Percentiles rank a stretch among this genome's conserved stretches.
Conservation (phyloP, 805 yeast species). For the Ogataea degrootiae region DNA sequence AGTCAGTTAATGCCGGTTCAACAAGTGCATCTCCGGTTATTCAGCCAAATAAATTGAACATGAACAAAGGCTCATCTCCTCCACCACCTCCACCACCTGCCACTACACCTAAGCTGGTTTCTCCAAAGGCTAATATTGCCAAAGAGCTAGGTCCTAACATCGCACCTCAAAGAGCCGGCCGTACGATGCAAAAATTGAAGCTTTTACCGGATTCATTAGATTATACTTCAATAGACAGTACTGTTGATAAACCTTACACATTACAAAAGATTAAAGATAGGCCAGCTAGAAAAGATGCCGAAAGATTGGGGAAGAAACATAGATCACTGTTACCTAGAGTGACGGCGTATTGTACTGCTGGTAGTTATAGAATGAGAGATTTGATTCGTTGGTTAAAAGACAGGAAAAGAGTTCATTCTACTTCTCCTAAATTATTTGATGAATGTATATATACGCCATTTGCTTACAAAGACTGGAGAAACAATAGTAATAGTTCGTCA, state of each 20-base stretch:
- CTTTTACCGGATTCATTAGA: constrained; percentile 58
- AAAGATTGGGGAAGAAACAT: constrained; percentile 81
- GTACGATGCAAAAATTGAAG: constrained; percentile 70
- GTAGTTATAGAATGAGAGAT: constrained; percentile 86
- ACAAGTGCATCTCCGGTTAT: neutral
- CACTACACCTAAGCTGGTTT: neutral
- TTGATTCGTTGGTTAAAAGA: constrained; percentile 81
- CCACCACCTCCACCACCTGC: neutral
- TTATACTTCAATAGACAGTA: constrained; percentile 19
- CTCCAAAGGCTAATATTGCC: constrained; percentile 15
- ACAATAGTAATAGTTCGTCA: constrained; percentile 23
- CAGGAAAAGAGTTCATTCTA: constrained; percentile 64
- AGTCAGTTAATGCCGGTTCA: neutral
- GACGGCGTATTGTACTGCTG: constrained; percentile 94
- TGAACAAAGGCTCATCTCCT: no score
- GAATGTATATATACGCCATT: constrained; percentile 95
- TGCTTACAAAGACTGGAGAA: constrained; percentile 74
- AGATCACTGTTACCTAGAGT: constrained; percentile 85
- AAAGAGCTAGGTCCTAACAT: constrained; percentile 42
- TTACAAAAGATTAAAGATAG: constrained; percentile 83
- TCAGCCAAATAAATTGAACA: no score
- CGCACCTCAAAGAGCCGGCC: constrained; percentile 70
- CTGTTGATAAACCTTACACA: constrained; percentile 52
- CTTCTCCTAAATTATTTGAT: constrained; percentile 84
- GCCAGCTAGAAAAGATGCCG: constrained; percentile 91